Evolutionary conservation across 352 stramenopile genomes (phyloP).

Genomic region (Pythium biforme): DNA sequence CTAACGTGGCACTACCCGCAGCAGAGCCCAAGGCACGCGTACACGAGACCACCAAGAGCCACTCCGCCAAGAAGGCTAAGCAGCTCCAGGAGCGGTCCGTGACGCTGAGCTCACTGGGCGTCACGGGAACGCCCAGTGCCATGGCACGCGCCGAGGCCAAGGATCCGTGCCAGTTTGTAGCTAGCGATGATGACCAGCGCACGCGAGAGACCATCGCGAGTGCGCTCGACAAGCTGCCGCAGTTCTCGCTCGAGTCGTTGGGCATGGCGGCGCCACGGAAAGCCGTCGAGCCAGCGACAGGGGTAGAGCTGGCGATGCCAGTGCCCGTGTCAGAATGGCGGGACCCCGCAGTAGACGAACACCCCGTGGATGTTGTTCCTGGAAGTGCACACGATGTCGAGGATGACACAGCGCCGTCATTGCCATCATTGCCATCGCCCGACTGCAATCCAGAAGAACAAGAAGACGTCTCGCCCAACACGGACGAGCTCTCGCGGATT

Average conservation of each 20-base stretch:
- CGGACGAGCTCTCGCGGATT: conserved; percentile 26
- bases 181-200: not conserved
- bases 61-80: conserved; percentile 14
- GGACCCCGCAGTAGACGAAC: too few relatives aligned
- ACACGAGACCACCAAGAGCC: not conserved
- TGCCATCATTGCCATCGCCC: too few relatives aligned
- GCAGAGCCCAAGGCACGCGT: conserved; percentile 1
- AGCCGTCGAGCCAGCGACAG: not conserved
- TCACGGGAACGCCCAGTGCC: not conserved
- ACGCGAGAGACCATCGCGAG: conserved; percentile 30
- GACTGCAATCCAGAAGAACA: too few relatives aligned
- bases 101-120: not conserved
- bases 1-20: too few relatives aligned
- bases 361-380: too few relatives aligned
- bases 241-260: not conserved
- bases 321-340: not conserved
- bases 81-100: conserved; percentile 9
- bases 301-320: too few relatives aligned
- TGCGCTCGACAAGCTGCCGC: conserved; percentile 19
- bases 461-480: not conserved
- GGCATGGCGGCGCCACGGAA: not conserved
- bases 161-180: not conserved
- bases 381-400: too few relatives aligned
- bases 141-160: conserved; percentile 1
- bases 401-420: too few relatives aligned